Conservation (phyloP, 2,329 filamentous ascomycete species). For the Penicillium carneum region DNA sequence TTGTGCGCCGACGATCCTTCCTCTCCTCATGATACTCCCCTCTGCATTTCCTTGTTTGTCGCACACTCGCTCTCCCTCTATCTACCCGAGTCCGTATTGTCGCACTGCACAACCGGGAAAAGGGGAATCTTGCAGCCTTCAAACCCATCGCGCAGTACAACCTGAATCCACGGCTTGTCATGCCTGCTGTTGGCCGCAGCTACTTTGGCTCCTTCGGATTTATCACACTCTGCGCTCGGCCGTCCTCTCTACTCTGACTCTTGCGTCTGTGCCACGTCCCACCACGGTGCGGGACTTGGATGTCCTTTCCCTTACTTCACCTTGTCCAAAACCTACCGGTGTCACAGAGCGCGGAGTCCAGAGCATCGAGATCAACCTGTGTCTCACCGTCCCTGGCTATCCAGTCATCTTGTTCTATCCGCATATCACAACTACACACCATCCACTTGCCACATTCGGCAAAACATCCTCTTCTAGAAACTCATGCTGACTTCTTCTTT, state of each 20-base stretch:
- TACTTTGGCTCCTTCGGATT: constrained; percentile 3
- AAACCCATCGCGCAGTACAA: constrained; percentile 28
- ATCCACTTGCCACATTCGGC: constrained; percentile 8
- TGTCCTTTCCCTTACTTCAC: constrained; percentile 9
- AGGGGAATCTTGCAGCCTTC: constrained; percentile 33
- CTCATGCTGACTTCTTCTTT: constrained; percentile 32
- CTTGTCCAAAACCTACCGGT: constrained; percentile 17
- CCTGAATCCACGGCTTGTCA: constrained; percentile 23
- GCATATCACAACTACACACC: constrained; percentile 13
- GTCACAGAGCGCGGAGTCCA: constrained; percentile 22
- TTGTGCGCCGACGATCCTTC: constrained; percentile 7
- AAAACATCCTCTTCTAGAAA: not conserved
- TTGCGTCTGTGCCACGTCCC: constrained; percentile 14
- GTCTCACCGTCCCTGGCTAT: constrained; percentile 25
- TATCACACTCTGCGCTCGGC: constrained; percentile 25
- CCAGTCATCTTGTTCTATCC: constrained; percentile 17
- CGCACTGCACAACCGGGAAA: constrained; percentile 25
- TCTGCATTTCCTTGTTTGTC: constrained; percentile 18
- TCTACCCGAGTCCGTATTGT: constrained; percentile 21
- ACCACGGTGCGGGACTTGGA: constrained; percentile 18
- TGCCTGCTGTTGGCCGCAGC: constrained; percentile 3
- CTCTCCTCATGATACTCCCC: constrained; percentile 19
- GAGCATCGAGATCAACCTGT: constrained; percentile 18
- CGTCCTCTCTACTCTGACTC: not conserved
- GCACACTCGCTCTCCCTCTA: constrained; percentile 9